A percentile compares a stretch with the other conserved stretches of the same genome.
phyloP scores from a whole-genome alignment of 2,329 filamentous ascomycete genomes.

The Aplosporella prunicola region DNA sequence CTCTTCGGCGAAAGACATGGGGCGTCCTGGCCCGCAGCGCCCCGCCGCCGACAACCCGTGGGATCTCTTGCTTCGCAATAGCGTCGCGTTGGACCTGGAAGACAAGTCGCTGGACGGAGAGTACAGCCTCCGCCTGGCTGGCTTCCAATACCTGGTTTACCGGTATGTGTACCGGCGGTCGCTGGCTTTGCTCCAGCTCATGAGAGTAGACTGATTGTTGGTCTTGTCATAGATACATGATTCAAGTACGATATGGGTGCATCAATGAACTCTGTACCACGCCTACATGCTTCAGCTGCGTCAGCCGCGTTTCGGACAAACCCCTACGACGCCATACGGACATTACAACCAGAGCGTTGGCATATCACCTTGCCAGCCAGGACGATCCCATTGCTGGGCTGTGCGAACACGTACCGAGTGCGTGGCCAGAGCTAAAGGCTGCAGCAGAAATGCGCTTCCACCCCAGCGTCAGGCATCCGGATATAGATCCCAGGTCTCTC shows the following conservation, averaged over 20 bases:
- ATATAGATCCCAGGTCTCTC: constrained; percentile 48
- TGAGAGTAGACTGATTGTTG: too few species aligned
- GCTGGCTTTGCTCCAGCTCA: constrained; percentile 5
- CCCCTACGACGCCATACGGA: constrained; percentile 72
- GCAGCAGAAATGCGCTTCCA: too few species aligned
- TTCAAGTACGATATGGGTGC: constrained; percentile 77
- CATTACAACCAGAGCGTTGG: constrained; percentile 71
- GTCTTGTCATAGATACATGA: constrained; percentile 55
- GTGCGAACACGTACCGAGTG: constrained; percentile 37
- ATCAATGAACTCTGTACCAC: constrained; percentile 58
- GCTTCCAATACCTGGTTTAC: constrained; percentile 25
- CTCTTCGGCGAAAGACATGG: constrained; percentile 3
- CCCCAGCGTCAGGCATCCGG: too few species aligned
- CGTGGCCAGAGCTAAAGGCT: too few species aligned
- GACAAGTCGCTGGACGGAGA: background rate
- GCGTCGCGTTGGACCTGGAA: background rate
- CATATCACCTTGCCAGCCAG: constrained; percentile 69
- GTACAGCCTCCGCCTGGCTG: constrained; percentile 3
- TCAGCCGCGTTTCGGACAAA: constrained; percentile 55
- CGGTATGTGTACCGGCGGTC: constrained; percentile 16
- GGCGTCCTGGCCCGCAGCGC: constrained; percentile 1
- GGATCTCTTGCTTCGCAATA: constrained; percentile 2
- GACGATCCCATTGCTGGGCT: constrained; percentile 64
- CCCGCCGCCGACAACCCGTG: constrained; percentile 3
- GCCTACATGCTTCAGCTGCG: constrained; percentile 71